These are phyloP conservation scores for Tarenaya hassleriana DNA, from an alignment of 345 rosid genomes.

Conservation along the genomic window DNA sequence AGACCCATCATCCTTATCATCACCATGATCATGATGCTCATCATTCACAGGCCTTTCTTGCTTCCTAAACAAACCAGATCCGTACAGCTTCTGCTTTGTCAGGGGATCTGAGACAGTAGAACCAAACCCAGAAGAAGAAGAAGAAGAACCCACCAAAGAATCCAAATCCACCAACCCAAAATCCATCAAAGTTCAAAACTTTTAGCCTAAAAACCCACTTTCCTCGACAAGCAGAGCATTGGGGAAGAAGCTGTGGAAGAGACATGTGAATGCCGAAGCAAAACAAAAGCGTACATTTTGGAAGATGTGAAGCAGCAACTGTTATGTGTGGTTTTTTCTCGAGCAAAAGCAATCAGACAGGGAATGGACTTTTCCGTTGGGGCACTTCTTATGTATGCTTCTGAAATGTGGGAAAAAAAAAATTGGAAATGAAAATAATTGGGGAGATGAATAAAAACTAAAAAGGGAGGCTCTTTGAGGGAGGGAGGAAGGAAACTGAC, in stretches of 20 bases:
- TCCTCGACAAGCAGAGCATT: conserved; percentile 14
- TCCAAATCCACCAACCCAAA: conserved; percentile 48
- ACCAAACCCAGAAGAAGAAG: background rate
- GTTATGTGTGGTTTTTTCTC: background rate
- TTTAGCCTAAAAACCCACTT: no score
- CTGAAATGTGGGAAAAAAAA: conserved; percentile 14
- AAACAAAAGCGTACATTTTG: background rate
- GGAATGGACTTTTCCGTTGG: no score
- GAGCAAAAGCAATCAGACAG: background rate
- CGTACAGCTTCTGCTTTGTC: conserved; percentile 42
- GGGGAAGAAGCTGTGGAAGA: conserved; percentile 11
- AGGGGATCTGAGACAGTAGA: conserved; percentile 42
- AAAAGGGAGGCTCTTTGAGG: background rate
- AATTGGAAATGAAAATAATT: conserved; percentile 34
- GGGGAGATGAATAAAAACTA: conserved; percentile 16
- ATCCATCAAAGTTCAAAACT: conserved; percentile 31
- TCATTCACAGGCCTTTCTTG: conserved; percentile 36
- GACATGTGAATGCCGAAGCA: no score
- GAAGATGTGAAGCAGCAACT: background rate
- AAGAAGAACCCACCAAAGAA: conserved; percentile 38
- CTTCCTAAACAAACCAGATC: conserved; percentile 57
- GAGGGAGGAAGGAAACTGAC: conserved; percentile 13
- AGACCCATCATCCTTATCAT: background rate
- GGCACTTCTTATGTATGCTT: no score
- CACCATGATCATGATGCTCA: conserved; percentile 27